These are phyloP conservation scores for Zymoseptoria ardabiliae DNA, from an alignment of 2,329 filamentous ascomycete species.

Conservation along the genomic window DNA sequence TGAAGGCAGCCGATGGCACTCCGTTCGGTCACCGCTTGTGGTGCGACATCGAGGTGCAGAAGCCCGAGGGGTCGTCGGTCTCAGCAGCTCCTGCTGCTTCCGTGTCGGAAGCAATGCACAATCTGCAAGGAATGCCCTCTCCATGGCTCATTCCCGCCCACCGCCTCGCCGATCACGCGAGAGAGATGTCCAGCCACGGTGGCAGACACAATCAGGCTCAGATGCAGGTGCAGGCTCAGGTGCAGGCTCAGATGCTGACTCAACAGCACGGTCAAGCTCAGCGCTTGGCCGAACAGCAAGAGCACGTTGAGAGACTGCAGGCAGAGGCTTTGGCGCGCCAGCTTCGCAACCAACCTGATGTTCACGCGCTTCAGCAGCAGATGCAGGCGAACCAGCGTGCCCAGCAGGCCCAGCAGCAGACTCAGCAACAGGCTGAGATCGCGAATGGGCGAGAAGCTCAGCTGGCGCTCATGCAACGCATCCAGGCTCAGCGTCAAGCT, in stretches of 20 bases:
- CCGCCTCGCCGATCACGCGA: background rate
- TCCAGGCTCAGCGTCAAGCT: slow-evolving; percentile 11
- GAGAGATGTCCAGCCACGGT: background rate
- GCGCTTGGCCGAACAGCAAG: too few relatives aligned
- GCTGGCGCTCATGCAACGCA: background rate
- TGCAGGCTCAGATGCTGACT: slow-evolving; percentile 7
- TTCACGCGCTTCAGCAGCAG: slow-evolving; percentile 1
- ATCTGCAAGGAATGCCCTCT: background rate
- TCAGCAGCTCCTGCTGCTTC: slow-evolving; percentile 2
- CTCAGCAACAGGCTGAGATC: slow-evolving; percentile 16
- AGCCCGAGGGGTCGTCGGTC: slow-evolving; percentile 11
- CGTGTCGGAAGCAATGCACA: slow-evolving; percentile 4
- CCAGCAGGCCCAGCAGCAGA: slow-evolving; percentile 27
- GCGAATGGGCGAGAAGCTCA: background rate
- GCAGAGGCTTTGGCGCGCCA: too few relatives aligned
- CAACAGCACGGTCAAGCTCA: slow-evolving; percentile 3
- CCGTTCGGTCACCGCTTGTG: slow-evolving; percentile 91
- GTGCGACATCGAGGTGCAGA: slow-evolving; percentile 74
- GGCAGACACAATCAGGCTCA: background rate
- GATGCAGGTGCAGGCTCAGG: background rate
- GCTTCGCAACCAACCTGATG: too few relatives aligned
- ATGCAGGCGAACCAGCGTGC: slow-evolving; percentile 18
- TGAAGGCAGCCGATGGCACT: slow-evolving; percentile 70
- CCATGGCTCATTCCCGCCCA: background rate
- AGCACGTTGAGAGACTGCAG: too few relatives aligned